Base-by-base conservation (phyloP, 1,284 basidiomycete genomes). In the Fomitopsis pinicola region DNA sequence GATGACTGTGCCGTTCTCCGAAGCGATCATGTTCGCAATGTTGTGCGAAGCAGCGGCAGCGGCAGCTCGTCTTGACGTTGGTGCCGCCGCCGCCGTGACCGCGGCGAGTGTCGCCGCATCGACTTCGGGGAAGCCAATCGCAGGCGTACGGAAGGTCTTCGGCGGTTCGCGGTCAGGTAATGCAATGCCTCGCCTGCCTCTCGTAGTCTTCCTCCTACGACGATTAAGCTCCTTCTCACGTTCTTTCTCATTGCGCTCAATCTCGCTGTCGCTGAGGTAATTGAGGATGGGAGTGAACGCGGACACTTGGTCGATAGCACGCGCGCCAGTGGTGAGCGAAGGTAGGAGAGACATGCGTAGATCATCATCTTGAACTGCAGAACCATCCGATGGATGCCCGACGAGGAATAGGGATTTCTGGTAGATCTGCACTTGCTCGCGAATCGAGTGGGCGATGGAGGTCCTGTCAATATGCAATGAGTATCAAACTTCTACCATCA, bases 111-210 rank as follows among this genome's bases (percentile, higher is more conserved):
- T 83, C 9, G 87, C 84, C 53, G 89, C 76, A 67, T 91, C 90
- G 55, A 90, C 75, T 68, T 92, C 90, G 3, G 91, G 89, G 79
- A 92, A 91, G 30, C 91, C 91, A 61, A 95, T 86, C 3, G 92
- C 88, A 6, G 90, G 88, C 0, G 94, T 95, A 42, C 97, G 88
- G 74, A 91, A 91, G 9, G 97, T 98, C 76, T 95, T 87, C 70
- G 92, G 85, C 2, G 94, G 91, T 66, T 99, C 97, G 58, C 96
- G 88, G 71, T 99, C 97, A 0, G 97, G 95, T 15, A 98, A 78
- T 1, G 87, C 87, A 64, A 97, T 82, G n/a, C 94, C 95, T 55
- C 96, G 82, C 58, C 95, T 83, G 4, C 93, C 95, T 62, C 96
- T 87, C 0, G 92, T 95, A 68, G 92, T 92, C 54, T 95, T 84